These are phyloP conservation scores for Rhizoclosmatium globosum DNA, from an alignment of 192 early-diverging fungal genomes.

Conservation along the genomic window DNA sequence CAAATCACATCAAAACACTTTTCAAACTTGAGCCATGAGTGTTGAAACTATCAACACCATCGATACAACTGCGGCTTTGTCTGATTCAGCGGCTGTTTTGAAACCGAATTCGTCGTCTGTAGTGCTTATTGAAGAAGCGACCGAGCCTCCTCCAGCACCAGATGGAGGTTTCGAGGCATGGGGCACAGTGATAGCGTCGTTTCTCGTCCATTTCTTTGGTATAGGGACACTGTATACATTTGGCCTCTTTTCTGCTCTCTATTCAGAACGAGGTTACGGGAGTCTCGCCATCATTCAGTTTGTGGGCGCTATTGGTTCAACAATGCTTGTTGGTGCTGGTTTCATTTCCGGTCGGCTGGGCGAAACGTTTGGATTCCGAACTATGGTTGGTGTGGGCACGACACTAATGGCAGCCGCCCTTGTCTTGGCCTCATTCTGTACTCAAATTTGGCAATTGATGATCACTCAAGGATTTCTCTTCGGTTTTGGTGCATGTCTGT, in stretches of 20 bases:
- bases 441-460: constrained; percentile 47
- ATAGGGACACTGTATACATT: constrained; percentile 18
- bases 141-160: not conserved
- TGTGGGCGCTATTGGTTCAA: constrained; percentile 6
- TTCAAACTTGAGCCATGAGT: too few relatives aligned
- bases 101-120: too few relatives aligned
- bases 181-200: not conserved
- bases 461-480: constrained; percentile 79
- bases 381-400: constrained; percentile 4
- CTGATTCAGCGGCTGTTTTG: too few relatives aligned
- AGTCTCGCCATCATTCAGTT: not conserved
- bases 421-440: not conserved
- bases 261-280: not conserved
- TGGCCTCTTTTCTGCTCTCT: constrained; percentile 14
- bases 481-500: constrained; percentile 73
- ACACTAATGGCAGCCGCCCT: not conserved
- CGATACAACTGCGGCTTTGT: too few relatives aligned
- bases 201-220: constrained; percentile 18
- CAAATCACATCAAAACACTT: too few relatives aligned
- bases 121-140: not conserved
- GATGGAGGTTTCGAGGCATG: constrained; percentile 7
- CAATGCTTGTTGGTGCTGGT: not conserved
- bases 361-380: constrained; percentile 8
- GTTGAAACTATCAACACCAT: too few relatives aligned
- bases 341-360: constrained; percentile 7